A percentile compares a stretch with the other conserved stretches of the same genome.
Evolutionary conservation across 371 early-diverging fungal genomes (phyloP).

Genomic region (Batrachochytrium dendrobatidis): DNA sequence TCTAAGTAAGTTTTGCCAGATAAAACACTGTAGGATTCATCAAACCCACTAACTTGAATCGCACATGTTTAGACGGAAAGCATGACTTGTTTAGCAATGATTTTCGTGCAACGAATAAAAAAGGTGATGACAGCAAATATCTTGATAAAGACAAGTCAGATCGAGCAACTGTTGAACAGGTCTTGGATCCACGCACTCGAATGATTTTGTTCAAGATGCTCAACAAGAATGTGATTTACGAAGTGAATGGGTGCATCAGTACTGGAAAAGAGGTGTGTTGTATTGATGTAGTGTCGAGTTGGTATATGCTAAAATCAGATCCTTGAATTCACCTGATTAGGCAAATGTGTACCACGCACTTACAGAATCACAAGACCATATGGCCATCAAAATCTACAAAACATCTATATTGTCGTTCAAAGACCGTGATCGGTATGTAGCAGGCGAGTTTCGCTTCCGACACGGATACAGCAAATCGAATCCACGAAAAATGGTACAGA

Average conservation of each 20-base stretch:
- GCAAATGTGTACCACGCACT: conserved; percentile 97
- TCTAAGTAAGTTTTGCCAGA: no score
- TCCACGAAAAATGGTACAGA: conserved; percentile 98
- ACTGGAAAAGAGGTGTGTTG: conserved; percentile 89
- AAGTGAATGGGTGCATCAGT: conserved; percentile 95
- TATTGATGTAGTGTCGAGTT: no score
- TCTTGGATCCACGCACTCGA: conserved; percentile 95
- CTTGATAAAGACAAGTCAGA: conserved; percentile 83
- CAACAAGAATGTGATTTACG: conserved; percentile 80
- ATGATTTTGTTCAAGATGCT: conserved; percentile 95
- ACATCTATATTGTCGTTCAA: conserved; percentile 98
- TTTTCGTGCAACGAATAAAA: background rate
- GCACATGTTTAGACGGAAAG: no score
- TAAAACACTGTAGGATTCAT: no score
- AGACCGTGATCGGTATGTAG: conserved; percentile 97
- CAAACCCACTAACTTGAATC: no score
- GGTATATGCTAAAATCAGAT: background rate
- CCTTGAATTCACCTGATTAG: conserved; percentile 20
- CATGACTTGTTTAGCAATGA: background rate
- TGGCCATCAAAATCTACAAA: conserved; percentile 98
- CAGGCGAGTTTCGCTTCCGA: conserved; percentile 95
- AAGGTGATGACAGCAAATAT: conserved; percentile 6
- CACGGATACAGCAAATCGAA: conserved; percentile 94
- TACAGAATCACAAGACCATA: conserved; percentile 74
- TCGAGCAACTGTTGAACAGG: conserved; percentile 96